These are phyloP conservation scores for Parachaetomium inaequale DNA, from an alignment of 495 filamentous ascomycete genomes.

Conservation along the genomic window DNA sequence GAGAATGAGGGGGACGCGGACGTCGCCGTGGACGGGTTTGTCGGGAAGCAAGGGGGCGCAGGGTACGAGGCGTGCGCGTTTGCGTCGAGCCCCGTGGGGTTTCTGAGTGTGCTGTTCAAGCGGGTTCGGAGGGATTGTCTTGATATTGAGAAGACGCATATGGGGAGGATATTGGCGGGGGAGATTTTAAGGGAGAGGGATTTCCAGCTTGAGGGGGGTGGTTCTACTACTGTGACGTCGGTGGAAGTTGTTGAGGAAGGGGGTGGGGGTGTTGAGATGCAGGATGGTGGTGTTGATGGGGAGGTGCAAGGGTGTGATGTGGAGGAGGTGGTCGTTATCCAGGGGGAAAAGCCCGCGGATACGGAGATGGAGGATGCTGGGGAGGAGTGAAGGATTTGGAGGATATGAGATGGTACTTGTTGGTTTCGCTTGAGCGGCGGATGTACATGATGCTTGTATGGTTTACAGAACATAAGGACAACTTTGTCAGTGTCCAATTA, in stretches of 20 bases:
- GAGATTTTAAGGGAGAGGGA: slow-evolving; percentile 39
- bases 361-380: background rate
- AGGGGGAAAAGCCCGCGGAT: background rate
- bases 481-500: too few species aligned
- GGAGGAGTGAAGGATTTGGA: background rate
- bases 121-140: slow-evolving; percentile 51
- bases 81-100: slow-evolving; percentile 50
- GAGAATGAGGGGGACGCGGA: slow-evolving; percentile 22
- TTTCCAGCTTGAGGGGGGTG: slow-evolving; percentile 18
- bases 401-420: background rate
- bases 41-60: slow-evolving; percentile 22
- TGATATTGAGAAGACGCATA: slow-evolving; percentile 51
- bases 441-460: background rate
- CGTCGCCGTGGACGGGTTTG: slow-evolving; percentile 45
- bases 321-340: too few species aligned
- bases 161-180: slow-evolving; percentile 47
- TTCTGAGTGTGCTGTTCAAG: slow-evolving; percentile 48
- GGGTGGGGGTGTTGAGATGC: background rate
- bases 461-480: background rate
- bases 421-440: too few species aligned
- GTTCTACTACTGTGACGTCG: too few species aligned
- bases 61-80: slow-evolving; percentile 35
- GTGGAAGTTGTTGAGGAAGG: too few species aligned
- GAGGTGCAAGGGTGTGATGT: background rate
- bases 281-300: background rate